Conservation (phyloP, 148 eudicot genomes). For the Linanthus parryae region DNA sequence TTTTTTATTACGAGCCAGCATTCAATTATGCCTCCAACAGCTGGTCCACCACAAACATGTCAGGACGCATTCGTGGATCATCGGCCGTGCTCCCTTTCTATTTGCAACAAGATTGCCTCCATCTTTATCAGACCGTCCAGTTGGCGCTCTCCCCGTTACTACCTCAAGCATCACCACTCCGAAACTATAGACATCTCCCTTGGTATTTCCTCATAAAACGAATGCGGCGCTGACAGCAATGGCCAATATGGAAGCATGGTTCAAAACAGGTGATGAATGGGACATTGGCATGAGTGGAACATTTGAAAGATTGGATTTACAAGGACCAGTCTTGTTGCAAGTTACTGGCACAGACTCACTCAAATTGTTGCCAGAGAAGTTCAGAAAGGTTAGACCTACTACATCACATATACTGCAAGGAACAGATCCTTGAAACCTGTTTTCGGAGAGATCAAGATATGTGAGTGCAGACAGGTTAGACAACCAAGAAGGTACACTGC, state of each 20-base stretch:
- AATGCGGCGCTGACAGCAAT: conserved; percentile 30
- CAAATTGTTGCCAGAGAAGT: conserved; percentile 62
- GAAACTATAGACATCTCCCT: too few species aligned
- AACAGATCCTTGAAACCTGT: conserved; percentile 43
- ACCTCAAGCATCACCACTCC: too few species aligned
- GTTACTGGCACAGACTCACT: conserved; percentile 43
- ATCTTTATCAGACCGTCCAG: too few species aligned
- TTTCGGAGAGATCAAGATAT: conserved; percentile 72
- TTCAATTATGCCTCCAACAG: too few species aligned
- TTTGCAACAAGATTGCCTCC: too few species aligned
- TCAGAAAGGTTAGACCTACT: conserved; percentile 49
- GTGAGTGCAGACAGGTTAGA: conserved; percentile 66
- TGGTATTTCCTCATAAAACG: too few species aligned
- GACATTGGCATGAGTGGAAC: conserved; percentile 11
- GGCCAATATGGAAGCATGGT: conserved; percentile 48
- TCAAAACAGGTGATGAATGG: conserved; percentile 23
- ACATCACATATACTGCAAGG: conserved; percentile 59
- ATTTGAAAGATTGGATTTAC: conserved; percentile 20
- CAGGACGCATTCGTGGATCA: too few species aligned
- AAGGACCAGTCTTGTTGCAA: conserved; percentile 33
- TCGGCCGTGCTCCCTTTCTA: too few species aligned
- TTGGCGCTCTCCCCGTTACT: too few species aligned
- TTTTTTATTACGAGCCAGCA: too few species aligned
- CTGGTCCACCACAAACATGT: too few species aligned
- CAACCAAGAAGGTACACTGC: conserved; percentile 50